These are phyloP conservation scores for Ogataea ganodermae DNA, from an alignment of 805 yeast species.

Conservation along the genomic window DNA sequence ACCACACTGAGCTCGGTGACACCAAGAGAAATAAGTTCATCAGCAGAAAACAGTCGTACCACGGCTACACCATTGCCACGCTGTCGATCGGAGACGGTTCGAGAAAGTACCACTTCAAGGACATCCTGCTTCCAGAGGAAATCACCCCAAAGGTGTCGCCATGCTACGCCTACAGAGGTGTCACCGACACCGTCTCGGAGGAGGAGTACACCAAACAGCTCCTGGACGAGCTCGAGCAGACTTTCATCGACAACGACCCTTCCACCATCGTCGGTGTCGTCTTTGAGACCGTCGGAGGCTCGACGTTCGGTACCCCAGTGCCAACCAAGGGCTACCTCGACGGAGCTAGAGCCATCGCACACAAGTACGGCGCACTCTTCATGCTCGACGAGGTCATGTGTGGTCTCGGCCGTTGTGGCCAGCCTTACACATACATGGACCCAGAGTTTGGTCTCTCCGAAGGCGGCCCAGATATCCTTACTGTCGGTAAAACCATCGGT, in stretches of 20 bases:
- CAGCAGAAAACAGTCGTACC: constrained; percentile 47
- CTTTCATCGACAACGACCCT: constrained; percentile 45
- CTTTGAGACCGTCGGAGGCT: constrained; percentile 50
- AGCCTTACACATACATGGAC: constrained; percentile 40
- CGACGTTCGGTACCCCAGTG: constrained; percentile 46
- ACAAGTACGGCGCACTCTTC: constrained; percentile 52
- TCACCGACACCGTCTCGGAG: constrained; percentile 38
- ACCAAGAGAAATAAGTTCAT: constrained; percentile 43
- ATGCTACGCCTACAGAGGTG: constrained; percentile 37
- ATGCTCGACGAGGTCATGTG: constrained; percentile 60
- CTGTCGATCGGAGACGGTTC: constrained; percentile 41
- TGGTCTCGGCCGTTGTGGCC: constrained; percentile 56
- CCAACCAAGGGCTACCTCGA: constrained; percentile 50
- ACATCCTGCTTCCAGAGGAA: constrained; percentile 26
- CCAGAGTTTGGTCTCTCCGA: constrained; percentile 47
- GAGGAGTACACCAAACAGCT: constrained; percentile 42
- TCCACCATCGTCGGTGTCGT: constrained; percentile 44
- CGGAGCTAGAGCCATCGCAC: constrained; percentile 48
- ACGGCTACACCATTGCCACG: constrained; percentile 50
- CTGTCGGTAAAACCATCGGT: constrained; percentile 52
- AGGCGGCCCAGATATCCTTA: constrained; percentile 50
- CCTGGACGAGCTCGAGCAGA: constrained; percentile 43
- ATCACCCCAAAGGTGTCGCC: constrained; percentile 35
- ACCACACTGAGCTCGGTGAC: constrained; percentile 44
- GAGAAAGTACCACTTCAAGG: constrained; percentile 38